These are phyloP conservation scores for Ocimum tenuiflorum DNA, from an alignment of 257 asterid genomes.

Conservation along the genomic window DNA sequence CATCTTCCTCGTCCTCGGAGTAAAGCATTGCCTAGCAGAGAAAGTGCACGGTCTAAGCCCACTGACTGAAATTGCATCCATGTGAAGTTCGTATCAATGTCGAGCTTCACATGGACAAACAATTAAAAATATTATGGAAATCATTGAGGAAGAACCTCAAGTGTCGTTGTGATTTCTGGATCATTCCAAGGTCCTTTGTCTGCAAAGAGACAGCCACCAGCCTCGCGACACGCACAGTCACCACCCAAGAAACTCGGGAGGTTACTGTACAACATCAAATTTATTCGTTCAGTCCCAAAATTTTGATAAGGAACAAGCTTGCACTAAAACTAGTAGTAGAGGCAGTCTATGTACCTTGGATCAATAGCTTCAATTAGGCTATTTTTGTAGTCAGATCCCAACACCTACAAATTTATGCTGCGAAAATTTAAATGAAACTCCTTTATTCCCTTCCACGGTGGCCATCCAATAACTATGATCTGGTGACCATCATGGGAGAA, in stretches of 20 bases:
- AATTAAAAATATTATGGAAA: neutral
- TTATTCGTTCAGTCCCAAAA: neutral
- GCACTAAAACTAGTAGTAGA: neutral
- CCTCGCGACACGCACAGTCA: conserved; percentile 46
- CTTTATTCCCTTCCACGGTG: neutral
- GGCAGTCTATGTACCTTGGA: conserved; percentile 35
- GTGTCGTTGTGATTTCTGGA: conserved; percentile 37
- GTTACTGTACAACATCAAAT: conserved; percentile 28
- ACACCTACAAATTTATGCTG: conserved; percentile 36
- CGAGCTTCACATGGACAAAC: neutral
- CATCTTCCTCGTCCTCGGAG: conserved; percentile 23
- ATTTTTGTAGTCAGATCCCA: conserved; percentile 57
- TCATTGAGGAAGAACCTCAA: conserved; percentile 32
- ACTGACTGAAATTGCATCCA: neutral
- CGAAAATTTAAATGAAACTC: neutral
- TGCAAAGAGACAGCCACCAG: conserved; percentile 53
- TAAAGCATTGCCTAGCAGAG: conserved; percentile 36
- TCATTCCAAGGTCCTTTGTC: conserved; percentile 84
- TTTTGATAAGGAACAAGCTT: neutral
- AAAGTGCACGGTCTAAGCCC: neutral
- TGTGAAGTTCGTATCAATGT: neutral
- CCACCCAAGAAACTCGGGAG: conserved; percentile 75
- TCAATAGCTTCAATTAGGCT: conserved; percentile 54
- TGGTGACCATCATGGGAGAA: neutral
- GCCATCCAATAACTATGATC: neutral